phyloP scores from a whole-genome alignment of 352 stramenopile genomes.

The Globisporangium cederbergense region DNA sequence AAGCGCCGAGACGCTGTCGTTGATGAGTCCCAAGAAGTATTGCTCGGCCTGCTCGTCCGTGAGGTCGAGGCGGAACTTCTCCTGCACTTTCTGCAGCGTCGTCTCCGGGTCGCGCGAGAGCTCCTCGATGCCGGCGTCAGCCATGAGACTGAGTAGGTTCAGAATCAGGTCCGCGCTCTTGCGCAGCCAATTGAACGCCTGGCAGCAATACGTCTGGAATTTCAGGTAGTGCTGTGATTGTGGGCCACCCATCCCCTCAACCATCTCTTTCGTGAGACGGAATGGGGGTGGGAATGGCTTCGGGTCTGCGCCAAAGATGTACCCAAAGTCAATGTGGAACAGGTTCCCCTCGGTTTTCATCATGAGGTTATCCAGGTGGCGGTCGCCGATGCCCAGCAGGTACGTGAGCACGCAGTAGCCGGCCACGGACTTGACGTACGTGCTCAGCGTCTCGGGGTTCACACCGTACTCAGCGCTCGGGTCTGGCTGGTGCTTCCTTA shows the following conservation, averaged over 20 bases:
- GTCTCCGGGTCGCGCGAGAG: constrained; percentile 83
- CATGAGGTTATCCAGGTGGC: constrained; percentile 99
- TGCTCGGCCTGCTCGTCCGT: constrained; percentile 97
- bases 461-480: constrained; percentile 85
- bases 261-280: constrained; percentile 97
- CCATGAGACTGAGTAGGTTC: constrained; percentile 98
- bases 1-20: constrained; percentile 93
- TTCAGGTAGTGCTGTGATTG: constrained; percentile 90
- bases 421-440: constrained; percentile 97
- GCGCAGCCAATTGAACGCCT: constrained; percentile 93
- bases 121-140: constrained; percentile 97
- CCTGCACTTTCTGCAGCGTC: constrained; percentile 89
- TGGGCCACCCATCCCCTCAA: constrained; percentile 94
- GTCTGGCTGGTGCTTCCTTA: constrained; percentile 86
- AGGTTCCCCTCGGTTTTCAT: constrained; percentile 94
- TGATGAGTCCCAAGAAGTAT: constrained; percentile 96
- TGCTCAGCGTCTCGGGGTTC: constrained; percentile 90
- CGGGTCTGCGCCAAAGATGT: constrained; percentile 98
- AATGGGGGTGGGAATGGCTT: constrained; percentile 99
- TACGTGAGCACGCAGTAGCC: constrained; percentile 99
- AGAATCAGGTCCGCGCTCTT: constrained; percentile 98
- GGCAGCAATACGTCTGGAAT: constrained; percentile 93
- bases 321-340: constrained; percentile 99
- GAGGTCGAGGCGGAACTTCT: constrained; percentile 96
- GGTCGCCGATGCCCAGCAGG: constrained; percentile 98